These are phyloP conservation scores for Triadica sebifera DNA, from an alignment of 345 rosid species.

Conservation along the genomic window DNA sequence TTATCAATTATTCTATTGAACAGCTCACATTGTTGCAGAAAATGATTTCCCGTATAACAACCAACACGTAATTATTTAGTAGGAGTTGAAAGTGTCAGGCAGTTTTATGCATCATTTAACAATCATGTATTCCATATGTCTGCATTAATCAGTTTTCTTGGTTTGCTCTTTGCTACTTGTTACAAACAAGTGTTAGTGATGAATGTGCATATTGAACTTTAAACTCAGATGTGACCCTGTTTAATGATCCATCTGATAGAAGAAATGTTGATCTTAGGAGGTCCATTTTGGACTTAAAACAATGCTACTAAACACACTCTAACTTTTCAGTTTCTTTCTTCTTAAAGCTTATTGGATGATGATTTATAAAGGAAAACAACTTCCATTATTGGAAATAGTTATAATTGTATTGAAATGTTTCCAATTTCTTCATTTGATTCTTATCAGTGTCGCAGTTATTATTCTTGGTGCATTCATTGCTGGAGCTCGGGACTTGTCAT, in stretches of 20 bases:
- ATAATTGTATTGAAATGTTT: constrained; percentile 22
- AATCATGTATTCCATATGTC: not conserved
- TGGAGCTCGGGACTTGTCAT: constrained; percentile 96
- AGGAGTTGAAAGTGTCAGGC: not conserved
- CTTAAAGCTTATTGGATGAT: not conserved
- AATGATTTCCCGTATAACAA: not conserved
- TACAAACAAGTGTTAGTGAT: not conserved
- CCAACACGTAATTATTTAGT: not conserved
- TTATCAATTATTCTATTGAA: not conserved
- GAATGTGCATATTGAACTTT: not conserved
- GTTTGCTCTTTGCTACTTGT: not conserved
- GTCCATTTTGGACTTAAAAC: not conserved
- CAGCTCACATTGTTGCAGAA: not conserved
- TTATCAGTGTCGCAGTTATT: constrained; percentile 87
- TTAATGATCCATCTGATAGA: not conserved
- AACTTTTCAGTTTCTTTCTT: not conserved
- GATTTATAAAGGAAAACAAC: not conserved
- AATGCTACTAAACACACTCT: not conserved
- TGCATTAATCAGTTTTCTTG: not conserved
- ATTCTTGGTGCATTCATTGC: constrained; percentile 88
- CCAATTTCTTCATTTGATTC: constrained; percentile 43
- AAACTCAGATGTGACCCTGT: not conserved
- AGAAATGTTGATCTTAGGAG: not conserved
- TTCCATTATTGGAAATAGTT: constrained; percentile 11
- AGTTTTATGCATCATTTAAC: not conserved